phyloP scores from a whole-genome alignment of 1,284 basidiomycete genomes.

The Apiotrichum mycotoxinovorans region DNA sequence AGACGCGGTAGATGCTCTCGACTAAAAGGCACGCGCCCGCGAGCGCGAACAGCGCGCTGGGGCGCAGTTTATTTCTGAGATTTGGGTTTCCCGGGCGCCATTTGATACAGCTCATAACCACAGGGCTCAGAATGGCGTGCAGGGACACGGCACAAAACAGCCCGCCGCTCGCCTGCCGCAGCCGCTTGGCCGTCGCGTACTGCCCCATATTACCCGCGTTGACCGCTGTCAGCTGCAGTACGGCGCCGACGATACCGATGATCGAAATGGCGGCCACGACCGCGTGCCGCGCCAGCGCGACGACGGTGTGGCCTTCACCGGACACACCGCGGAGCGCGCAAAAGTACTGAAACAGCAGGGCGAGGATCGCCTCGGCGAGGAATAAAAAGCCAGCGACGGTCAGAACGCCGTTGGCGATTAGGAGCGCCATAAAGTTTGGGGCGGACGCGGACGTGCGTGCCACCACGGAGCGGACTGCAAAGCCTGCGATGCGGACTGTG shows the following conservation, averaged over 20 bases:
- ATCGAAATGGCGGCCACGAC: conserved; percentile 4
- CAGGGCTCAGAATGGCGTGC: neutral
- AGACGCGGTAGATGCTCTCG: conserved; percentile 12
- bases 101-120: neutral
- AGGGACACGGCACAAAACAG: conserved; percentile 4
- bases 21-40: neutral
- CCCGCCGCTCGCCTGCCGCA: conserved; percentile 10
- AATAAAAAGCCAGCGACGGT: conserved; percentile 13
- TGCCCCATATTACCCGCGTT: conserved; percentile 3
- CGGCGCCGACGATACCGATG: conserved; percentile 13
- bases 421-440: neutral
- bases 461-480: conserved; percentile 3
- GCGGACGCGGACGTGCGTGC: neutral
- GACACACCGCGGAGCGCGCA: conserved; percentile 2
- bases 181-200: neutral
- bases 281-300: neutral
- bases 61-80: neutral
- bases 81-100: neutral
- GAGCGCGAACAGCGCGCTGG: neutral
- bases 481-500: conserved; percentile 11
- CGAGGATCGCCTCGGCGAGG: conserved; percentile 7
- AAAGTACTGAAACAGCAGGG: conserved; percentile 10
- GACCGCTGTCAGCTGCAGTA: conserved; percentile 8
- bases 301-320: neutral
- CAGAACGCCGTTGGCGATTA: conserved; percentile 10